Base-by-base conservation (phyloP, 208 protist species). In the Acanthamoeba castellanii region DNA sequence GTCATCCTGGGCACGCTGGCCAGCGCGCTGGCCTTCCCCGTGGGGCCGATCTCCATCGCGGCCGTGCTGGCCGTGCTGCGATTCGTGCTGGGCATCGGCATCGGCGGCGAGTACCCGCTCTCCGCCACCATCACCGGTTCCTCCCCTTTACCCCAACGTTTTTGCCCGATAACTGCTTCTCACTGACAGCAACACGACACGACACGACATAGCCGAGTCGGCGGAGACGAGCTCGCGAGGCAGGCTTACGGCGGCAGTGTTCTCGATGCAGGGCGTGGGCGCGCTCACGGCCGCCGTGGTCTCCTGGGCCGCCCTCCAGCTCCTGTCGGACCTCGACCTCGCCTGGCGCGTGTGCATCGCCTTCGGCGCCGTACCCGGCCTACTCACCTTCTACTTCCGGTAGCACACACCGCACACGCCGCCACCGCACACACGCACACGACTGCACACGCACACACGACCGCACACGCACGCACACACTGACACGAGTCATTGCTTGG, bases 71-170 rank as follows among this genome's bases (percentile, higher is more conserved):
- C 92, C 18, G 20, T 96, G 4, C 95, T 91, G 57, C 74, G 97
- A 22, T 95, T 96, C 4, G 55, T 97, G 8, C 61, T 96, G 20
- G 97, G 97, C 9, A 89, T 97, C 70, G 96, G 96, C 30, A 96
- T 97, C 47, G 97, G 97, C 72, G 97, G 97, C 34, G 97, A 98
- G 11, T 98, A 98, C 61, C 97, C 97, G 9, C 82, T 98, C 30
- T 95, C 90, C 14, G 97, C 97, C 4, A 97, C 96, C 8, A 96
- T 97, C 30, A 92, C 95, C 0, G 66, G 78, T 85, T 14, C 14
- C 78, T 52, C 30, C 13, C 16, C 27, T 3, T 78, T 22, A 2
- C 25, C 64, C 25, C 11, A 13, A 11, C 25, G 8, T 8, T 85
- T 42, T 78, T n/a, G 30, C 11, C 72, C 3, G 8, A 5, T 34